Evolutionary conservation across 1,284 basidiomycete genomes (phyloP), one percentile per base, ranked within the genome.

Genomic region (Coniferiporia sulphurascens): DNA sequence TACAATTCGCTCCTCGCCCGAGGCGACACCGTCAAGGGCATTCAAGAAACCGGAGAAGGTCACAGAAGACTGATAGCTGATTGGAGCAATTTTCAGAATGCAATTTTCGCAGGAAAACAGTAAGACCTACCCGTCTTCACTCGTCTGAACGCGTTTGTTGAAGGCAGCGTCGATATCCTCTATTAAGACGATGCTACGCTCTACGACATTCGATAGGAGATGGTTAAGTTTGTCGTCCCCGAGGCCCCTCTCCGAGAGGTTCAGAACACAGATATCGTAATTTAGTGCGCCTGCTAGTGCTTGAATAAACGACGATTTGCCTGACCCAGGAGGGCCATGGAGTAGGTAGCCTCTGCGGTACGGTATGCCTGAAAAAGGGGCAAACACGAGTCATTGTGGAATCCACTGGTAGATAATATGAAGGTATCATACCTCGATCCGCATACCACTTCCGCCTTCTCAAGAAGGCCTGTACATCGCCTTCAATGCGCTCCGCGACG

Each of bases 151-250:
- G 22, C 95, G 87, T 64, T 91, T 90, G 66, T 92, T 91, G 73
- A 99, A 99, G 0, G 95, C 97, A n/a, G 95, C 95, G 70, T 99
- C 97, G 7, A 99, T 86, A 66, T 99, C 97, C 72, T 99, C 97
- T 46, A 99, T 91, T 22, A 99, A 81, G 44, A 99, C 80, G 66
- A 99, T 89, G 66, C 90, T 92, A 56, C 94, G 82, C 69, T 98
- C 95, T 0, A 97, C 96, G 1, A 89, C 91, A 64, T 98, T 93
- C 1, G 95, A 93, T 34, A 99, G 78, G 1, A 99, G 80, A 70
- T 98, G 93, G 65, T 93, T 95, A 21, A 99, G 80, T 75, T 96
- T 98, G 77, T 99, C 97, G 71, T 99, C 97, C 35, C 93, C 92
- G 54, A 99, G 80, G 0, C 97, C 97, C 57, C 97, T 84, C 75